phyloP scores from a whole-genome alignment of 495 filamentous ascomycete genomes.

The Aspergillus steynii region DNA sequence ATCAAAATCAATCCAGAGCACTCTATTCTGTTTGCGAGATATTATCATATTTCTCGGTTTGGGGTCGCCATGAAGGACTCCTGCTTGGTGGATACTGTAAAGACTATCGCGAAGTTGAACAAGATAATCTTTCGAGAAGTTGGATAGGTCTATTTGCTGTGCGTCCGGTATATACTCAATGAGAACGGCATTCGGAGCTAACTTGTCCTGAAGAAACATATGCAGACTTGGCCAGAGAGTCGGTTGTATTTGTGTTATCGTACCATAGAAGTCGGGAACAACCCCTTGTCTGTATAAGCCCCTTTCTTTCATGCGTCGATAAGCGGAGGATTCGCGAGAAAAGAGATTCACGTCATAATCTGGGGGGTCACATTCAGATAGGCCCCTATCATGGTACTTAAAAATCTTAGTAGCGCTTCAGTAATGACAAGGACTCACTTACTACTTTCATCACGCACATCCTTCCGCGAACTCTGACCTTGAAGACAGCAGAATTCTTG shows the following conservation, averaged over 20 bases:
- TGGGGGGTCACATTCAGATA: slow-evolving; percentile 12
- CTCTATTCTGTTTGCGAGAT: slow-evolving; percentile 12
- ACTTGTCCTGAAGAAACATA: slow-evolving; percentile 23
- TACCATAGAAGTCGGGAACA: slow-evolving; percentile 29
- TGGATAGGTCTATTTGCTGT: slow-evolving; percentile 22
- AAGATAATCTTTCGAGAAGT: slow-evolving; percentile 15
- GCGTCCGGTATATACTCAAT: slow-evolving; percentile 29
- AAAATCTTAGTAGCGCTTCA: slow-evolving; percentile 4
- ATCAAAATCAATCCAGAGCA: slow-evolving; percentile 32
- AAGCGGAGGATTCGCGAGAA: slow-evolving; percentile 23
- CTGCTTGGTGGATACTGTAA: slow-evolving; percentile 22
- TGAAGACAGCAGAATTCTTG: slow-evolving; percentile 20
- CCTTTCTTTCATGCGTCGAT: slow-evolving; percentile 23
- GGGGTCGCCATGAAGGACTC: slow-evolving; percentile 23
- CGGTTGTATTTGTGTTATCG: slow-evolving; percentile 21
- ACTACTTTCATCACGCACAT: slow-evolving; percentile 30
- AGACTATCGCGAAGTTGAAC: slow-evolving; percentile 22
- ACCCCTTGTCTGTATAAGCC: slow-evolving; percentile 23
- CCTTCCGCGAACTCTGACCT: slow-evolving; percentile 16
- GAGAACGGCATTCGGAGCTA: slow-evolving; percentile 26
- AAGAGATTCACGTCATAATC: slow-evolving; percentile 24
- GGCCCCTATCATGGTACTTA: slow-evolving; percentile 22
- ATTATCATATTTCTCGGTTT: slow-evolving; percentile 29
- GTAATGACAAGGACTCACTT: slow-evolving; percentile 9
- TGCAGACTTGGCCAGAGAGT: slow-evolving; percentile 20